Evolutionary conservation across 1,284 basidiomycete species (phyloP).

Genomic region (Lentinus polychrous): DNA sequence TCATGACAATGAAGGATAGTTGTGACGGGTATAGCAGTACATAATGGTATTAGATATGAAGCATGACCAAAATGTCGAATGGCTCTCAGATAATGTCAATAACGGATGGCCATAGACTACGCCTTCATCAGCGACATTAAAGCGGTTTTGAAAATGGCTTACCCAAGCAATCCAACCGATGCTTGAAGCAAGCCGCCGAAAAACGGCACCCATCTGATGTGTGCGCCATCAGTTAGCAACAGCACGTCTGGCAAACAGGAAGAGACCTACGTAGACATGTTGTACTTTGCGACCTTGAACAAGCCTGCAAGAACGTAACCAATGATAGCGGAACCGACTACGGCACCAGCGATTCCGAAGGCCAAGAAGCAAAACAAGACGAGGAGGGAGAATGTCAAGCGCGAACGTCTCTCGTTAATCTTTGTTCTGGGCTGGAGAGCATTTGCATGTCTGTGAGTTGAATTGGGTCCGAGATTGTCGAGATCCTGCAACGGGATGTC

Average conservation of each 20-base stretch:
- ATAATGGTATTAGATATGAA: too few relatives aligned
- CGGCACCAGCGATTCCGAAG: conserved; percentile 53
- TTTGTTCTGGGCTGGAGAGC: conserved; percentile 14
- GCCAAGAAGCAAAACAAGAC: conserved; percentile 55
- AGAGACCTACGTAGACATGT: conserved; percentile 71
- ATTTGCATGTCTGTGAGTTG: background rate
- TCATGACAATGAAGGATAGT: too few relatives aligned
- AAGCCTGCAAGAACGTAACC: conserved; percentile 67
- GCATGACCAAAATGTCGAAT: background rate
- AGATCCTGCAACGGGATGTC: conserved; percentile 12
- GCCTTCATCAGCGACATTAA: background rate
- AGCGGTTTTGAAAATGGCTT: conserved; percentile 12
- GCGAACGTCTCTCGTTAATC: conserved; percentile 48
- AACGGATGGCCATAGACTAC: conserved; percentile 49
- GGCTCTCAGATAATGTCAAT: conserved; percentile 42
- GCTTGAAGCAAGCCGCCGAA: conserved; percentile 68
- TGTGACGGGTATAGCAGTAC: too few relatives aligned
- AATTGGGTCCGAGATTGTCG: conserved; percentile 2
- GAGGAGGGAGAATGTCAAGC: conserved; percentile 56
- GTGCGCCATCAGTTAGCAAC: conserved; percentile 5
- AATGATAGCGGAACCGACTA: conserved; percentile 64
- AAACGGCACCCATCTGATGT: conserved; percentile 73
- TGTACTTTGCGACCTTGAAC: conserved; percentile 60
- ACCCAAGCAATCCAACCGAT: conserved; percentile 63
- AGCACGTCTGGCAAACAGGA: conserved; percentile 18